phyloP scores from a whole-genome alignment of 164 flowering plant genomes.

The Kingdonia uniflora region DNA sequence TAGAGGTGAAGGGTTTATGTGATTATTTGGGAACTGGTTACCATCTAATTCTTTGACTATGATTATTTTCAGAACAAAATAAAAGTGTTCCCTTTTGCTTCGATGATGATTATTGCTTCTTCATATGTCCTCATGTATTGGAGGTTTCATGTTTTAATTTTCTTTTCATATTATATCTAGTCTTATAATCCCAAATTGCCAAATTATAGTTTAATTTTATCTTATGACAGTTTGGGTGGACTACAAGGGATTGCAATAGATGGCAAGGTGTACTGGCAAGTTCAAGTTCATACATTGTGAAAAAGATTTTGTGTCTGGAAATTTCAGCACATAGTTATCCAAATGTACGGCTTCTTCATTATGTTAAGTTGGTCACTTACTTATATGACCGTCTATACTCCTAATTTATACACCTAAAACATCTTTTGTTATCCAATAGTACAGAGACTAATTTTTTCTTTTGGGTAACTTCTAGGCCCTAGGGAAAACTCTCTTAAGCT shows the following conservation, averaged over 20 bases:
- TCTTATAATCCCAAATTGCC: too few relatives aligned
- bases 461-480: conserved; percentile 95
- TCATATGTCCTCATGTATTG: too few relatives aligned
- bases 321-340: conserved; percentile 94
- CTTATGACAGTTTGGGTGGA: conserved; percentile 50
- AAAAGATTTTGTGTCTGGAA: conserved; percentile 87
- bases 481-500: too few relatives aligned
- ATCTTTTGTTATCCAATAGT: background rate
- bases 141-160: too few relatives aligned
- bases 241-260: conserved; percentile 92
- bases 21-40: too few relatives aligned
- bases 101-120: too few relatives aligned
- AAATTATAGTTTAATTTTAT: background rate
- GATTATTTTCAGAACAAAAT: too few relatives aligned
- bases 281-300: conserved; percentile 81
- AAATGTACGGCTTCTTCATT: conserved; percentile 45
- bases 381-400: too few relatives aligned
- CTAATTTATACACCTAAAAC: too few relatives aligned
- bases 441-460: conserved; percentile 41
- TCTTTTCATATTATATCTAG: too few relatives aligned
- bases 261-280: conserved; percentile 99
- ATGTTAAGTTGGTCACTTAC: background rate
- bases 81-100: too few relatives aligned
- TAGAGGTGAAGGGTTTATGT: too few relatives aligned
- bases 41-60: background rate